Conservation (phyloP, 495 filamentous ascomycete species). For the Annulohypoxylon bovei region DNA sequence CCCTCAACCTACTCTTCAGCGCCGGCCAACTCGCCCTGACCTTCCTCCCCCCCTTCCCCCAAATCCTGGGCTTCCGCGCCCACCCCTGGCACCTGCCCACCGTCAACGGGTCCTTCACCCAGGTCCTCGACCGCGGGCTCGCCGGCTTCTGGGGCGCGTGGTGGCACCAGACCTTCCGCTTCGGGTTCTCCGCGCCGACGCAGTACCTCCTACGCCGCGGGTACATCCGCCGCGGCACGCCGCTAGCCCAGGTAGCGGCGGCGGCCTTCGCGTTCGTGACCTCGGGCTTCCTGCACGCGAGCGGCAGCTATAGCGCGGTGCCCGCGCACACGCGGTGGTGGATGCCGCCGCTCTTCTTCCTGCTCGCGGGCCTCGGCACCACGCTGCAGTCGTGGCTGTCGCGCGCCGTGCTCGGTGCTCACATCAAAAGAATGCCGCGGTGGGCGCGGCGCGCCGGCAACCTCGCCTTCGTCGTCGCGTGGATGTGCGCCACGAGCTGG, state of each 20-base stretch:
- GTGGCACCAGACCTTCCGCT: constrained; percentile 91
- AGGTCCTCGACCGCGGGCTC: constrained; percentile 72
- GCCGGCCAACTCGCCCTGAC: constrained; percentile 55
- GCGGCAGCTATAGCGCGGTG: constrained; percentile 65
- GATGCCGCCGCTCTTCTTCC: constrained; percentile 61
- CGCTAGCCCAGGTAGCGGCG: constrained; percentile 4
- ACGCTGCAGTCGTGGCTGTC: constrained; percentile 55
- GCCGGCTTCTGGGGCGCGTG: constrained; percentile 81
- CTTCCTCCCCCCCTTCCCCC: constrained; percentile 57
- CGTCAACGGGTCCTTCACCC: constrained; percentile 65
- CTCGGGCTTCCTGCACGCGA: constrained; percentile 69
- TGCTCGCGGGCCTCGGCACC: constrained; percentile 65
- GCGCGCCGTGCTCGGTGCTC: neutral
- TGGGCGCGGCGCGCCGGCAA: constrained; percentile 61
- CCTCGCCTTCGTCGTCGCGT: constrained; percentile 60
- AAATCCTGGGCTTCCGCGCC: constrained; percentile 53
- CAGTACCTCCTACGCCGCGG: constrained; percentile 59
- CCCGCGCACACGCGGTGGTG: constrained; percentile 51
- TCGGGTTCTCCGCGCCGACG: constrained; percentile 70
- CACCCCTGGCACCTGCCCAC: constrained; percentile 74
- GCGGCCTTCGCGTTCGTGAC: constrained; percentile 64
- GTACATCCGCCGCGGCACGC: constrained; percentile 35
- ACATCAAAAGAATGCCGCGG: constrained; percentile 47
- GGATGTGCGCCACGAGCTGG: constrained; percentile 66
- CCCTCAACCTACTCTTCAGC: constrained; percentile 64